Evolutionary conservation across 1,139 yeast species (phyloP), one percentile per base, ranked within the genome.

Genomic region (Candida sp.): DNA sequence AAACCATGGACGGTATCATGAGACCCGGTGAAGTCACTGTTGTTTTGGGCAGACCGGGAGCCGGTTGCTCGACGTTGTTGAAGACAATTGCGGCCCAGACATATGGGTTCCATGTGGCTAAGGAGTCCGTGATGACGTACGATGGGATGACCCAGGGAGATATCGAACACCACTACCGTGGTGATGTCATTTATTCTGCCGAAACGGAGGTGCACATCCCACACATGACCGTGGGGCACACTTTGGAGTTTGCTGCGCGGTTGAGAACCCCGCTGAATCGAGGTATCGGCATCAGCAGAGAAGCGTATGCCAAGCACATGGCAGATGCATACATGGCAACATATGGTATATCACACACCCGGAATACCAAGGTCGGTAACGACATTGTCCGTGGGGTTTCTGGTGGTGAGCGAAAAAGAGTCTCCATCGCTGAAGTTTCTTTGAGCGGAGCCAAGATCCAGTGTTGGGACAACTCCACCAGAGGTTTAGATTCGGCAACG

Each of bases 401-500:
- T 22, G 80, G 80, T 49, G 80, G 80, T 60, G 80, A 75, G 58
- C 60, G 80, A 52, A 75, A 75, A 61, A 63, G 80, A 61, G 80
- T 75, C 33, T 73, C 78, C 6, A 75, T 75, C 54, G 78, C 78
- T 28, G 80, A 75, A 58, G 78, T 66, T 7, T 66, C 74, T 7
- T 61, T 73, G 47, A 64, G 69, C 53, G 74, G 75, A 25, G 69
- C 78, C n/a, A 68, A 66, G 48, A 49, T 75, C 11, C 78, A 81
- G 63, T 81, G 86, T 64, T 83, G 87, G 87, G 87, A 83, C 65
- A 83, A 83, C 55, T 81, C 86, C 3, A 83, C 86, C 7, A 76
- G 86, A 68, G 87, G 87, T 55, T 69, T 83, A 54, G 87, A 83
- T 66, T 75, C 86, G 4, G 83, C 86, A 11, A 81, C 86, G 30